These are phyloP conservation scores for Calonectria fujianensis DNA, from an alignment of 2,329 filamentous ascomycete genomes.

Conservation along the genomic window DNA sequence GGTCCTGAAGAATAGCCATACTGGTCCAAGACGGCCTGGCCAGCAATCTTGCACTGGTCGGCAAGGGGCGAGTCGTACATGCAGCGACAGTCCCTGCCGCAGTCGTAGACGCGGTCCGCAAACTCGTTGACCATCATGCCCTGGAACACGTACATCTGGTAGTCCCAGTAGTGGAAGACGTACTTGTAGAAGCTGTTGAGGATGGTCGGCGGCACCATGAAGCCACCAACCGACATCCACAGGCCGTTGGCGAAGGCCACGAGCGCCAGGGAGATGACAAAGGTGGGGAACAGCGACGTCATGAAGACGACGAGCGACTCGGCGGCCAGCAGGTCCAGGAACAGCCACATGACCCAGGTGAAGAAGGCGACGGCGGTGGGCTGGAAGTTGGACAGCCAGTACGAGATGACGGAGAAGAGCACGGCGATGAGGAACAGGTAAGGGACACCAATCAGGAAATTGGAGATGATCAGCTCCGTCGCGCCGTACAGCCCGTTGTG, in stretches of 20 bases:
- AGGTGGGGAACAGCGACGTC: constrained; percentile 83
- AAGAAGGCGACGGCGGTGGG: constrained; percentile 81
- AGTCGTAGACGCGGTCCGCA: constrained; percentile 74
- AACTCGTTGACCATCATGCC: constrained; percentile 98
- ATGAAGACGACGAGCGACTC: constrained; percentile 89
- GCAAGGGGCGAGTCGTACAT: constrained; percentile 78
- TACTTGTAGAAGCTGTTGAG: constrained; percentile 92
- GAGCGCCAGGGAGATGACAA: constrained; percentile 86
- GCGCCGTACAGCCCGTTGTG: constrained; percentile 88
- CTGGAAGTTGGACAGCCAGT: constrained; percentile 87
- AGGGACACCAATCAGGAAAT: constrained; percentile 88
- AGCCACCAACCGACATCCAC: constrained; percentile 92
- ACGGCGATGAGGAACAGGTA: constrained; percentile 87
- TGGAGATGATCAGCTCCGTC: constrained; percentile 82
- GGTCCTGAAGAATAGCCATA: constrained; percentile 82
- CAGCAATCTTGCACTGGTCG: constrained; percentile 80
- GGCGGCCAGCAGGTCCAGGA: constrained; percentile 87
- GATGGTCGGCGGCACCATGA: constrained; percentile 82
- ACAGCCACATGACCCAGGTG: constrained; percentile 88
- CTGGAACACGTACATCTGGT: constrained; percentile 90
- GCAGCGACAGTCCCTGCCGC: constrained; percentile 74
- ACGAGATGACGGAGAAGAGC: constrained; percentile 84
- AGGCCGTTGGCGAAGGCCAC: constrained; percentile 91
- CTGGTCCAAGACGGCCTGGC: constrained; percentile 79
- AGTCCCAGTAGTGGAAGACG: constrained; percentile 92